Evolutionary conservation across 176 grass and related monocot species (phyloP), one percentile per base, ranked within the genome.

Genomic region (Poa annua): DNA sequence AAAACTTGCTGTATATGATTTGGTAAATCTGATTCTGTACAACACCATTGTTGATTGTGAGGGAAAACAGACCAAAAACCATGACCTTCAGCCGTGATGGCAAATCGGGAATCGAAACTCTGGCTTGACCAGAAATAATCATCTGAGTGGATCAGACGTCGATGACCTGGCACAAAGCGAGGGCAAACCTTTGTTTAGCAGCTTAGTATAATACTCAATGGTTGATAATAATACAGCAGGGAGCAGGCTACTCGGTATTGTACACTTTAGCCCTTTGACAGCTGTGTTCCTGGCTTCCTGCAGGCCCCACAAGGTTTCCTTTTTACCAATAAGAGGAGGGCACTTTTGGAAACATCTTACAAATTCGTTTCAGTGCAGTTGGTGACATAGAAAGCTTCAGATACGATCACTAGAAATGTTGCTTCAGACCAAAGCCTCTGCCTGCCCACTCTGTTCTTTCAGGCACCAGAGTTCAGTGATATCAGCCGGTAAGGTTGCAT

Each of bases 231-330:
- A 32, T 78, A 35, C 62, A 61, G 1, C 22, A 29, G 59, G 59
- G 29, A 15, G 21, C 68, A 48, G 21, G 69, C 12, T 21, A 26
- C n/a, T 16, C 63, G 33, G 63, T 85, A 81, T 34, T 77, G 44
- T 76, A 85, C 32, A 26, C 71, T 81, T 85, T 83, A 48, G 17
- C 39, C 39, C 45, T 75, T 77, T 67, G 71, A 71, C 78, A 89
- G 78, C 53, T 85, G 83, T 61, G 21, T 79, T 36, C 20, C 53
- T 85, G 83, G 52, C 16, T 79, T 36, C 20, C 61, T 22, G 66
- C 39, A 42, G 65, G 66, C 14, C 78, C 78, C 71, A 85, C 63
- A 81, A 35, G 75, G 24, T 71, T 36, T 11, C 9, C 78, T 45
- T 81, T 81, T 81, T n/a, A n/a, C n/a, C n/a, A 55, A 53, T 66